Evolutionary conservation across 306 rosid species (phyloP), one percentile per base, ranked within the genome.

Genomic region (Calophaca sinica): DNA sequence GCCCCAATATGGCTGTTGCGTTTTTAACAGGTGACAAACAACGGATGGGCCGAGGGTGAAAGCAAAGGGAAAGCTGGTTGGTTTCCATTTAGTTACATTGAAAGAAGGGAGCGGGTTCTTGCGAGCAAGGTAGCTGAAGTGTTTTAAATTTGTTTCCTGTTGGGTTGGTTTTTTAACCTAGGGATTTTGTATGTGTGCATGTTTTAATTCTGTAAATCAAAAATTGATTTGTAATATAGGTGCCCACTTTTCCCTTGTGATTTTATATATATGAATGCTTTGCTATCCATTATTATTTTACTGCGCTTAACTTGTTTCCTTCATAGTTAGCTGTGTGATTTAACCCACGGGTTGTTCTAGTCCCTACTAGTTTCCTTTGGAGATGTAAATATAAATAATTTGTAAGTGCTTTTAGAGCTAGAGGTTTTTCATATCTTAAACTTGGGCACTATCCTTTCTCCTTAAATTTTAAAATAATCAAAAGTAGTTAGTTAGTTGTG

Each of bases 31-130:
- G 91, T 88, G 46, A 53, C 89, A 7, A 84, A 79, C 87, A 83
- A 73, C 14, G 93, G 92, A 60, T 88, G 97, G 97, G 97, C 96
- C 1, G 96, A 92, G 91, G 97, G 96, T 4, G 96, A 89, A 83
- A 86, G 96, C 89, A 86, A 89, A 80, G 93, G 97, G 12, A 89
- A 36, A 82, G 96, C 90, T 7, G 96, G 96, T 52, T 89, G 96
- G 96, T 87, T 92, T 84, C 92, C 94, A 0, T 88, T 85, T 55
- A 93, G 94, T 65, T 92, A 84, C 58, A 59, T 86, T 4, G 94
- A 90, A 77, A 88, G 89, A 86, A 82, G 91, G 81, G 89, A 88
- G 3, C 88, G 93, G 38, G 91, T 93, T 74, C 96, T 90, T 54
- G 96, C 98, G 26, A 90, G 96, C 83, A 93, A 93, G 87, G 88